A percentile compares a stretch with the other conserved stretches of the same genome.
Evolutionary conservation across 352 stramenopile genomes (phyloP).

Genomic region (Globisporangium spiculum): DNA sequence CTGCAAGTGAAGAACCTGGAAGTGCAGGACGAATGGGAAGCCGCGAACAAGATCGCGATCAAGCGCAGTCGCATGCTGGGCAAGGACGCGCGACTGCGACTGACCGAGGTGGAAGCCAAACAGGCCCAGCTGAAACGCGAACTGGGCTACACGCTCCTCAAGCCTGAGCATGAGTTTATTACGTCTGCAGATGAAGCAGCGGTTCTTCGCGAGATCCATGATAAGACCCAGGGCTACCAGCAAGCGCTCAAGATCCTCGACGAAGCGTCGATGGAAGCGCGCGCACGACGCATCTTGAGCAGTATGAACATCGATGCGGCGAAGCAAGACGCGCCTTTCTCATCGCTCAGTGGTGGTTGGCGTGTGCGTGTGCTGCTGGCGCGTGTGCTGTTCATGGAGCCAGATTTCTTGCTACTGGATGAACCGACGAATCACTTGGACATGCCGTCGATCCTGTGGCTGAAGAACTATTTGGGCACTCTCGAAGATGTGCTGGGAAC

Average conservation of each 20-base stretch:
- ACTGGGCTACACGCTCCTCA: conserved; percentile 23
- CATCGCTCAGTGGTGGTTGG: conserved; percentile 54
- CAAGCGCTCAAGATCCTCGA: conserved; percentile 43
- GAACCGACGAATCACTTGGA: conserved; percentile 92
- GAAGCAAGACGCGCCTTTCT: conserved; percentile 72
- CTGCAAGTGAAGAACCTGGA: conserved; percentile 37
- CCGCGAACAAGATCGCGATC: conserved; percentile 46
- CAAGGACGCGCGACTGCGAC: conserved; percentile 45
- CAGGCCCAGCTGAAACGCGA: conserved; percentile 26
- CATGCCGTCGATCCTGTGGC: conserved; percentile 79
- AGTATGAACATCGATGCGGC: conserved; percentile 73
- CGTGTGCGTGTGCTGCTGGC: conserved; percentile 61
- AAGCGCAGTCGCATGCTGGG: conserved; percentile 53
- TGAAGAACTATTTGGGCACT: conserved; percentile 66
- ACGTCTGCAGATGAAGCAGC: conserved; percentile 25
- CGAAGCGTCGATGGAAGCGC: conserved; percentile 50
- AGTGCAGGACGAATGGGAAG: conserved; percentile 29
- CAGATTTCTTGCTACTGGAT: conserved; percentile 92
- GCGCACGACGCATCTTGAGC: conserved; percentile 40
- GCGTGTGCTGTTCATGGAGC: conserved; percentile 64
- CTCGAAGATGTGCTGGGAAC: conserved; percentile 58
- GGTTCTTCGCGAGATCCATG: conserved; percentile 38
- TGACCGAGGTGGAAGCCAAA: conserved; percentile 40
- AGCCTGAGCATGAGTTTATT: conserved; percentile 27
- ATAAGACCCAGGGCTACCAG: conserved; percentile 42